Evolutionary conservation across 352 stramenopile species (phyloP), one percentile per base, ranked within the genome.

Genomic region (Phytophthora pini): DNA sequence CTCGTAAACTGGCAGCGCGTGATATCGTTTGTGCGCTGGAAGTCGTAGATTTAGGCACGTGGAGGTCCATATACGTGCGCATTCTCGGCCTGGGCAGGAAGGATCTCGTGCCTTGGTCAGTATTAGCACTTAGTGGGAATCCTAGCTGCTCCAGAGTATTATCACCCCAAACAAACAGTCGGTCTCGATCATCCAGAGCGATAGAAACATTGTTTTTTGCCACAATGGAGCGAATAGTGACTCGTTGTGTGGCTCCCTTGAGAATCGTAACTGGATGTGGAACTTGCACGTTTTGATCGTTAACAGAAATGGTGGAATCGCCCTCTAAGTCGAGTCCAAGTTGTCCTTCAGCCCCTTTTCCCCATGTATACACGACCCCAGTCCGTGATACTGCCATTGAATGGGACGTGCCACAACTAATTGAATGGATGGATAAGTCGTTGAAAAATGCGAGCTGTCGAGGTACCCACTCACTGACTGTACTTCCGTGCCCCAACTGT

Each of bases 331-430:
- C 49, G 3, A 64, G 32, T 6, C 80, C 82, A 3, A 93, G 68
- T 44, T 93, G 84, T 0, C 80, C 84, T 50, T 88, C 72, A 26
- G 57, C 32, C 3, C 76, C 71, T 50, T 78, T 60, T 0, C 82
- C 84, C 84, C 84, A 93, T 1, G 77, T 65, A 53, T 88, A 93
- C 34, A 92, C 76, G 12, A 69, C 40, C 0, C 84, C 84, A 10
- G 48, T 65, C 10, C 68, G 63, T 9, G 79, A 76, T n/a, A 90
- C 40, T 3, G 70, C 82, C 7, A 87, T 32, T 2, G 82, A 88
- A 46, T 93, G 84, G 4, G 68, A 74, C 1, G 58, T 36, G 3
- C 82, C 84, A 49, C 74, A 88, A 26, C 56, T 54, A 7, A 79
- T 57, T 3, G 69, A 47, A 22, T 56, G 61, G 4, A 84, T 64